phyloP scores from a whole-genome alignment of 257 asterid genomes.

The Petrea volubilis region DNA sequence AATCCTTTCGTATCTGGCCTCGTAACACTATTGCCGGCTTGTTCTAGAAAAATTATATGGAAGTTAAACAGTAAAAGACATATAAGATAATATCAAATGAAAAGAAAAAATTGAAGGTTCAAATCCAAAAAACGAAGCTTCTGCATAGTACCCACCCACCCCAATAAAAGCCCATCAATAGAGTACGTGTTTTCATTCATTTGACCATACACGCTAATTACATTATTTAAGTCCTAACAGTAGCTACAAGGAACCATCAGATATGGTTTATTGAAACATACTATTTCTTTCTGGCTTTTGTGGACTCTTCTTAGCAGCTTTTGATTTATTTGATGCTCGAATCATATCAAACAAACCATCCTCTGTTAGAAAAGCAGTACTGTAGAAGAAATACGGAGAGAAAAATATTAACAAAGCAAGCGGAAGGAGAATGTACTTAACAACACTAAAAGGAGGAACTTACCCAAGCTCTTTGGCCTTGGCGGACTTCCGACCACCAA shows the following conservation, averaged over 20 bases:
- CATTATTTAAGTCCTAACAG: background rate
- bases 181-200: background rate
- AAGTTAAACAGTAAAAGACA: slow-evolving; percentile 1
- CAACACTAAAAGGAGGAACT: slow-evolving; percentile 27
- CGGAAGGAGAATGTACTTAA: background rate
- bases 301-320: slow-evolving; percentile 53
- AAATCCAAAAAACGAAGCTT: background rate
- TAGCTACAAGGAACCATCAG: slow-evolving; percentile 16
- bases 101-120: background rate
- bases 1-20: slow-evolving; percentile 45
- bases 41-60: slow-evolving; percentile 34
- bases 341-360: slow-evolving; percentile 89
- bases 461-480: slow-evolving; percentile 98
- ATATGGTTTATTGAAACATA: slow-evolving; percentile 31
- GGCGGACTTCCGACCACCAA: slow-evolving; percentile 85
- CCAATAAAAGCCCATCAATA: background rate
- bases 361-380: slow-evolving; percentile 87
- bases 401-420: slow-evolving; percentile 15
- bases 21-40: slow-evolving; percentile 34
- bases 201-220: background rate
- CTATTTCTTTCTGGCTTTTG: slow-evolving; percentile 44
- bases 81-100: background rate
- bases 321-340: slow-evolving; percentile 68
- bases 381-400: slow-evolving; percentile 30
- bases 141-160: background rate